phyloP scores from a whole-genome alignment of 225 moss, liverwort and hornwort genomes.

The Straminergon stramineum region DNA sequence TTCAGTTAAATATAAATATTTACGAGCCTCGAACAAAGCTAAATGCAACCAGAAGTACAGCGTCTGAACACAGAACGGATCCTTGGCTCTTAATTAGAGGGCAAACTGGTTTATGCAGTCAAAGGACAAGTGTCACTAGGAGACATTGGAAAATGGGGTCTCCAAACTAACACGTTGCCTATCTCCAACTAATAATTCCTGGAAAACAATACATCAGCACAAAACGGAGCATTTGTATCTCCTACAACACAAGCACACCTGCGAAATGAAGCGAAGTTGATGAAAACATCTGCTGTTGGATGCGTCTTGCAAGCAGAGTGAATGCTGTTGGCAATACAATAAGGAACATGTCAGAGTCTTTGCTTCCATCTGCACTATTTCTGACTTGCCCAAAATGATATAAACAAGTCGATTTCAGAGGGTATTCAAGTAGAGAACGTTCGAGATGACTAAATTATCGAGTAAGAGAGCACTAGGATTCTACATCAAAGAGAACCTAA shows the following conservation, averaged over 20 bases:
- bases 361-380: background rate
- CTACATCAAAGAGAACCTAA: background rate
- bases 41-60: background rate
- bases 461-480: background rate
- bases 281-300: constrained; percentile 90
- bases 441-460: background rate
- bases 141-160: background rate
- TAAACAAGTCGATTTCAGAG: background rate
- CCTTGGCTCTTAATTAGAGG: background rate
- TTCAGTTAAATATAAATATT: background rate
- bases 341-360: background rate
- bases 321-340: constrained; percentile 23
- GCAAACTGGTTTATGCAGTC: background rate
- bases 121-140: background rate
- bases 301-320: constrained; percentile 67
- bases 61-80: background rate
- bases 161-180: background rate
- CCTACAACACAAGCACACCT: constrained; percentile 13
- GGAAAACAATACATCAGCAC: background rate
- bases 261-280: constrained; percentile 92
- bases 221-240: background rate
- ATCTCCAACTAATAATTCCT: background rate
- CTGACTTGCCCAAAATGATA: background rate
- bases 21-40: background rate
- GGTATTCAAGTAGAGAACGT: background rate